Conservation (phyloP, 805 yeast species). For the Candida arabinofermentans region DNA sequence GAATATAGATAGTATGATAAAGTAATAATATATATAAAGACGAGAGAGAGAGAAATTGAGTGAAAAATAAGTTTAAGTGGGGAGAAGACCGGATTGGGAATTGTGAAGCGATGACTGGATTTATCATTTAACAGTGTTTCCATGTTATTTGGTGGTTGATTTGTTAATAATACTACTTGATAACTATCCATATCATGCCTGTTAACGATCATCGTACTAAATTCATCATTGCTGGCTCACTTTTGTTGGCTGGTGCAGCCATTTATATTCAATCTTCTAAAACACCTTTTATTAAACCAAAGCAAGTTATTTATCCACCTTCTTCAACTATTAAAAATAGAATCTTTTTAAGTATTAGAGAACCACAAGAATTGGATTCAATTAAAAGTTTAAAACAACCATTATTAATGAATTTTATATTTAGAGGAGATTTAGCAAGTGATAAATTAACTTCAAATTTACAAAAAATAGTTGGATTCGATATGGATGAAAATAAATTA, state of each 20-base stretch:
- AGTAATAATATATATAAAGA: neutral
- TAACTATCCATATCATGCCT: too few species aligned
- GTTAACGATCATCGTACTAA: too few species aligned
- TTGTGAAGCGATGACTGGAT: too few species aligned
- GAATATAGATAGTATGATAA: too few species aligned
- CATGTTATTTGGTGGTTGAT: too few species aligned
- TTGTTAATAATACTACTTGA: too few species aligned
- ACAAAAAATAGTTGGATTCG: slow-evolving; percentile 45
- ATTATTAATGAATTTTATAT: slow-evolving; percentile 66
- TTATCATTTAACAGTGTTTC: too few species aligned
- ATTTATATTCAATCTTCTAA: slow-evolving; percentile 24
- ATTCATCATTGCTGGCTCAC: slow-evolving; percentile 28
- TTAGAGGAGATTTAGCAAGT: slow-evolving; percentile 57
- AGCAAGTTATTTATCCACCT: slow-evolving; percentile 35
- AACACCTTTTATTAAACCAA: slow-evolving; percentile 27
- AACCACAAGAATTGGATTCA: slow-evolving; percentile 56
- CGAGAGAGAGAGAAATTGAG: neutral
- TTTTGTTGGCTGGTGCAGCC: slow-evolving; percentile 23
- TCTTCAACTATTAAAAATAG: slow-evolving; percentile 30
- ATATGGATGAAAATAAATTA: slow-evolving; percentile 36
- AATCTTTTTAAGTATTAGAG: slow-evolving; percentile 50
- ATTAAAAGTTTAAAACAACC: slow-evolving; percentile 53
- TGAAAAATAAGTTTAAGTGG: too few species aligned
- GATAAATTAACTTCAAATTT: slow-evolving; percentile 61
- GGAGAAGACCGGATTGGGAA: too few species aligned